Base-by-base conservation (phyloP, 208 protist species). In the Spongospora subterranea region DNA sequence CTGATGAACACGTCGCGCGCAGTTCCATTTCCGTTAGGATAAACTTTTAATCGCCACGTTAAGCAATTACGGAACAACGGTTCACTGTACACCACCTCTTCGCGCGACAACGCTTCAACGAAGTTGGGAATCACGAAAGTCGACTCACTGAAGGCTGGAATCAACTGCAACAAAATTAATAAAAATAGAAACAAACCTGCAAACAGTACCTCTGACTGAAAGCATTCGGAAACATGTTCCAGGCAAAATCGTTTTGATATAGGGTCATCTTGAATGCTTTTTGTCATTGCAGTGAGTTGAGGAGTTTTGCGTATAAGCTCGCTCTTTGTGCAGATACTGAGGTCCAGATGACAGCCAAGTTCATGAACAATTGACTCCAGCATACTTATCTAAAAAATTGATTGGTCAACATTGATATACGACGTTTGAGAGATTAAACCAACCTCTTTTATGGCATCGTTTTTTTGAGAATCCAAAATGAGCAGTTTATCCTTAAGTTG, bases 311-410 rank as follows among this genome's bases (percentile, higher is more conserved):
- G 71, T 39, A 82, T 82, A 6, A 82, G 40, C 35, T 82, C 71
- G n/a, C 71, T 82, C n/a, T 43, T 82, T 6, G 71, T 6, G 71
- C 71, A 82, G 6, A 82, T 35, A 82, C 11, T 35, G 6, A n/a
- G 71, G n/a, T 82, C 71, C 35, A 82, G 17, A 43, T 82, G 71
- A 43, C 71, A 82, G 6, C 35, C n/a, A 6, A 82, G 71, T 43
- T 82, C 71, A 82, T 82, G 71, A 6, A 82, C 71, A 35, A 82
- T 35, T 39, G 71, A 82, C n/a, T 82, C 71, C n/a, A 82, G n/a
- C 13, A 82, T 20, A 43, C 71, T 82, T 17, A 82, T 39, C 71
- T 82, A 82, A 39, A 20, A 13, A 82, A 82, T 60, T 6, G 17
- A 82, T 35, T 43, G 40, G 35, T 35, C n/a, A 82, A 6, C 6